Evolutionary conservation across 768 basidiomycete genomes (phyloP).

Genomic region (Russula compacta): DNA sequence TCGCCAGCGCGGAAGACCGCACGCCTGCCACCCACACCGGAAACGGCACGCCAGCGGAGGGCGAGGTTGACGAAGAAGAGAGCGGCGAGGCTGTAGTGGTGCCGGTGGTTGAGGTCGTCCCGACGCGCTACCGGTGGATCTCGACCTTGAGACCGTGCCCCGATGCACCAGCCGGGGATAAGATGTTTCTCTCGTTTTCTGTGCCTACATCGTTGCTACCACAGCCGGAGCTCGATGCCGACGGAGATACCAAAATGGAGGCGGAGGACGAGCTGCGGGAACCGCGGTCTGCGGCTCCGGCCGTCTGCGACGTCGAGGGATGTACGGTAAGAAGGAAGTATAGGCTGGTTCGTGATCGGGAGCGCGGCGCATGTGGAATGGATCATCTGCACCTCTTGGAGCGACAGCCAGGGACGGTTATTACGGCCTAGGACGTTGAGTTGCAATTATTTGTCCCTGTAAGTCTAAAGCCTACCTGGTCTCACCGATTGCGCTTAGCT

Average conservation of each 20-base stretch:
- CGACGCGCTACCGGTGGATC: conserved; percentile 67
- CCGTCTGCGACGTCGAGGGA: conserved; percentile 47
- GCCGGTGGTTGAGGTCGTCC: conserved; percentile 22
- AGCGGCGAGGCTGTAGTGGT: conserved; percentile 32
- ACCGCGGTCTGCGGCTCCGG: not conserved
- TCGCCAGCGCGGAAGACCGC: conserved; percentile 40
- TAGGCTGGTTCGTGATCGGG: conserved; percentile 53
- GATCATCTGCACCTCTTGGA: conserved; percentile 52
- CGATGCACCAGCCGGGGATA: not conserved
- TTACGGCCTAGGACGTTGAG: not conserved
- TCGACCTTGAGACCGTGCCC: conserved; percentile 38
- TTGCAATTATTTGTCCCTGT: not conserved
- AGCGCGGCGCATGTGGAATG: conserved; percentile 59
- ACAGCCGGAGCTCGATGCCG: not conserved
- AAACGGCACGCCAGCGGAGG: conserved; percentile 21
- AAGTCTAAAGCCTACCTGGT: not conserved
- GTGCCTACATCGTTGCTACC: conserved; percentile 36
- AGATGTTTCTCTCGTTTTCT: conserved; percentile 45
- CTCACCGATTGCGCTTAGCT: not conserved
- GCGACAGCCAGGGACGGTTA: not conserved
- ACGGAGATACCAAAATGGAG: conserved; percentile 17
- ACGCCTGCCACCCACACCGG: conserved; percentile 30
- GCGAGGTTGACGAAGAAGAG: conserved; percentile 36
- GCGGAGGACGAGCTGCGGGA: not conserved
- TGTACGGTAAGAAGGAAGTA: conserved; percentile 53